Evolutionary conservation across 192 early-diverging fungal genomes (phyloP).

Genomic region (Phlyctochytrium bullatum): DNA sequence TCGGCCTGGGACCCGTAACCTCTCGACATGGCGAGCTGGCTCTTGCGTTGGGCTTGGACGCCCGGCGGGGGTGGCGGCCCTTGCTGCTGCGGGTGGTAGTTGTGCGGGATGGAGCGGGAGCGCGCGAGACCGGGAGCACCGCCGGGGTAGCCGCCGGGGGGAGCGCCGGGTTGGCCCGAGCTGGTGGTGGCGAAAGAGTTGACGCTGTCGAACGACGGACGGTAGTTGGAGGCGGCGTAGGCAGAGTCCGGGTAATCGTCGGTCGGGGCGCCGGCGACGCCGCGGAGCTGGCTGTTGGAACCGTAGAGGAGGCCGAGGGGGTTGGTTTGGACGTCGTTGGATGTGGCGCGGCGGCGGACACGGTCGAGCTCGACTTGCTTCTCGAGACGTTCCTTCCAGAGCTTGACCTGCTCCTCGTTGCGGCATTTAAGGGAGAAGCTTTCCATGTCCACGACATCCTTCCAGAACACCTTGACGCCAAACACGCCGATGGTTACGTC

Average conservation of each 20-base stretch:
- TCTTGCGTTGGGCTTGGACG: not conserved
- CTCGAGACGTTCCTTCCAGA: slow-evolving; percentile 83
- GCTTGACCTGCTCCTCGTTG: slow-evolving; percentile 85
- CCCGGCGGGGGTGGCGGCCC: not conserved
- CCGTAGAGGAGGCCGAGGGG: not conserved
- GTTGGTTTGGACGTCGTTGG: not conserved
- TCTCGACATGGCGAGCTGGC: slow-evolving; percentile 1
- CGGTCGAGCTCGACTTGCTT: slow-evolving; percentile 51
- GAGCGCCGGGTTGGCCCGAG: no score
- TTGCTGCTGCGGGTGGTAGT: slow-evolving; percentile 18
- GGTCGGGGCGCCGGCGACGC: slow-evolving; percentile 1
- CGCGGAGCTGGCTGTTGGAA: slow-evolving; percentile 2
- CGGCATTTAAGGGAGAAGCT: slow-evolving; percentile 85
- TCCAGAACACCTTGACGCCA: slow-evolving; percentile 78
- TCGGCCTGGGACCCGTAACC: slow-evolving; percentile 1
- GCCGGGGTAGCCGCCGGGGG: no score
- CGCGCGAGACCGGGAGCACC: slow-evolving; percentile 10
- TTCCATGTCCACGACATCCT: slow-evolving; percentile 72
- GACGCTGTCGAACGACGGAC: not conserved
- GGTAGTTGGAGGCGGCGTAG: slow-evolving; percentile 7
- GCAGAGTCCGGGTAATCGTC: not conserved
- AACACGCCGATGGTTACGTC: slow-evolving; percentile 33
- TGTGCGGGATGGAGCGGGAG: slow-evolving; percentile 33
- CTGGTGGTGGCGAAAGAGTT: not conserved
- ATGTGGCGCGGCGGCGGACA: not conserved